A percentile compares a stretch with the other conserved stretches of the same genome.
phyloP scores from a whole-genome alignment of 495 filamentous ascomycete genomes.

The Penicillium bovifimosum region DNA sequence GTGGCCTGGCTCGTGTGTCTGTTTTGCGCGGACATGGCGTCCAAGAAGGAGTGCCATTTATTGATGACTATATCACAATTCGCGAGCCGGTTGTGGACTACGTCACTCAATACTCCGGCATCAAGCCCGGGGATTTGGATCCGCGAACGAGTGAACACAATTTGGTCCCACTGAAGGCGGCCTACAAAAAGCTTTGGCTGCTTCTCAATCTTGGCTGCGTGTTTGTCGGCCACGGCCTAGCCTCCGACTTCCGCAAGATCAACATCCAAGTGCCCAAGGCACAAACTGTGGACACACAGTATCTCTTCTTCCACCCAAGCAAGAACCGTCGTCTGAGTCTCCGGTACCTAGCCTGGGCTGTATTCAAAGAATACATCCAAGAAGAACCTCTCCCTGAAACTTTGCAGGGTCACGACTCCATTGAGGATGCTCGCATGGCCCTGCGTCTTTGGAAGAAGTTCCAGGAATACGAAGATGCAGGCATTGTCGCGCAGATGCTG shows the following conservation, averaged over 20 bases:
- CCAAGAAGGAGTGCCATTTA: constrained; percentile 76
- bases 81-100: constrained; percentile 93
- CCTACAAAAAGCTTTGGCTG: constrained; percentile 97
- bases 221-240: constrained; percentile 89
- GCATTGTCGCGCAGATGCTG: constrained; percentile 66
- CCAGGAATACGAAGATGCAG: constrained; percentile 78
- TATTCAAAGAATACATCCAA: constrained; percentile 91
- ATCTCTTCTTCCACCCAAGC: constrained; percentile 67
- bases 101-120: constrained; percentile 86
- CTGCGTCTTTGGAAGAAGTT: constrained; percentile 87
- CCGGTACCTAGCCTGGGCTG: constrained; percentile 78
- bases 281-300: constrained; percentile 89
- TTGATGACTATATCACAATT: constrained; percentile 94
- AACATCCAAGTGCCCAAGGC: constrained; percentile 91
- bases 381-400: constrained; percentile 52
- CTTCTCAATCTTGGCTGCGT: constrained; percentile 88
- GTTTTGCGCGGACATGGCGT: constrained; percentile 74
- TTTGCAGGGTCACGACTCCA: constrained; percentile 67
- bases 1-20: constrained; percentile 82
- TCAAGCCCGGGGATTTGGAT: constrained; percentile 79
- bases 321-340: constrained; percentile 73
- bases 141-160: constrained; percentile 65
- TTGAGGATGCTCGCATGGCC: constrained; percentile 89
- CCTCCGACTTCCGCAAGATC: constrained; percentile 93
- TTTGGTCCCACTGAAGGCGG: constrained; percentile 79